These are phyloP conservation scores for Hevea brasiliensis DNA, from an alignment of 345 rosid species.

Conservation along the genomic window DNA sequence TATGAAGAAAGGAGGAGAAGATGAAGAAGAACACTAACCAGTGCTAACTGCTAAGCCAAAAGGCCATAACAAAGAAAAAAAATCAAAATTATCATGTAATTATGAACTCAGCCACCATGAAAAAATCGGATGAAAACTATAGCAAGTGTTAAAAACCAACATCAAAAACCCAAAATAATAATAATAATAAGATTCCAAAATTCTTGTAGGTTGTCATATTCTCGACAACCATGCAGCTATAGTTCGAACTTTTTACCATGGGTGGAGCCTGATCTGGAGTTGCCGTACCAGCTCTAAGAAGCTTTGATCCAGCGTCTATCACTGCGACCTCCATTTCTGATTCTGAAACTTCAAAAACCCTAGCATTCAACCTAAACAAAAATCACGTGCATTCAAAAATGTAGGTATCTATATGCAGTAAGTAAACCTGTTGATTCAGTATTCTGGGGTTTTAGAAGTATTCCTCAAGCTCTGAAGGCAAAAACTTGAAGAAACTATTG, in stretches of 20 bases:
- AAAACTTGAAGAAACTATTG: too few relatives aligned
- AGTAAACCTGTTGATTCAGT: background rate
- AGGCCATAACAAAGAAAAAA: too few relatives aligned
- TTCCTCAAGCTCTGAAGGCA: too few relatives aligned
- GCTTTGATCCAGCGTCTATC: slow-evolving; percentile 86
- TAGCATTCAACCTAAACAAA: background rate
- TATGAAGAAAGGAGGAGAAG: too few relatives aligned
- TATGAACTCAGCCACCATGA: background rate
- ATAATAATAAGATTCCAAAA: too few relatives aligned
- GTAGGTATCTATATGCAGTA: background rate
- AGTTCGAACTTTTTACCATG: slow-evolving; percentile 41
- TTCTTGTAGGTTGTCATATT: background rate
- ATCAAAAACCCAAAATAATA: too few relatives aligned
- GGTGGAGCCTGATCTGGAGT: slow-evolving; percentile 93
- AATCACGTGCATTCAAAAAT: background rate
- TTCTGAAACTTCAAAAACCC: slow-evolving; percentile 4
- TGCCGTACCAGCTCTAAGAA: slow-evolving; percentile 94
- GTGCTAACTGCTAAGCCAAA: too few relatives aligned
- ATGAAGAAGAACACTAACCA: too few relatives aligned
- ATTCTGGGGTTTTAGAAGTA: background rate
- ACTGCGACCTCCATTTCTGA: slow-evolving; percentile 79
- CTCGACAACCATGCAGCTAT: background rate
- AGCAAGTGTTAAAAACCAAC: too few relatives aligned
- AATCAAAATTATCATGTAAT: background rate
- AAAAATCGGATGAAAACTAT: background rate